Evolutionary conservation across 2,329 filamentous ascomycete genomes (phyloP).

Genomic region (Acarospora socialis): DNA sequence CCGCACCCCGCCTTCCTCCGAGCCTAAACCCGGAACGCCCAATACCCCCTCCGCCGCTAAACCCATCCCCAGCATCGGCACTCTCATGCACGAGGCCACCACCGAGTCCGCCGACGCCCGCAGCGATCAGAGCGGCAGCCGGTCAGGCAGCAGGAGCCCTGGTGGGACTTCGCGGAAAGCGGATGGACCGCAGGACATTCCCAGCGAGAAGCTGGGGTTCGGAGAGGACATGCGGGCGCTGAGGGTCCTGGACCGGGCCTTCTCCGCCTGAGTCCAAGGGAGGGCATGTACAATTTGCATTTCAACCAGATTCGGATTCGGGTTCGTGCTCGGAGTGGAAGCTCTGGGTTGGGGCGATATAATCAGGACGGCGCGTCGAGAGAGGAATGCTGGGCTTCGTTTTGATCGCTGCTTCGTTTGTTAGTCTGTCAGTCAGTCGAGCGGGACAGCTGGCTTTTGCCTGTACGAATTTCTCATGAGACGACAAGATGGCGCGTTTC

Average conservation of each 20-base stretch:
- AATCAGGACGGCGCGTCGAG: too few relatives aligned
- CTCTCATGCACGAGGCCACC: slow-evolving; percentile 23
- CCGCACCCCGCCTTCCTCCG: slow-evolving; percentile 2
- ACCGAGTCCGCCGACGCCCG: slow-evolving; percentile 15
- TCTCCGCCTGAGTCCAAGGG: too few relatives aligned
- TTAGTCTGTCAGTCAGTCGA: too few relatives aligned
- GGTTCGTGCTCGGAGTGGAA: too few relatives aligned
- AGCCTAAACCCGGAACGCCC: slow-evolving; percentile 1
- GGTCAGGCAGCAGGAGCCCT: slow-evolving; percentile 28
- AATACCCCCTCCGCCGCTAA: slow-evolving; percentile 11
- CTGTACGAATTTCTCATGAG: too few relatives aligned
- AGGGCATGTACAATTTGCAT: too few relatives aligned
- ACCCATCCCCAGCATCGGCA: slow-evolving; percentile 14
- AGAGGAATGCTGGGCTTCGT: too few relatives aligned
- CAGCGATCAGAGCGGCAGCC: slow-evolving; percentile 21
- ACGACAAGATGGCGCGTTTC: too few relatives aligned
- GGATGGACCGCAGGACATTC: slow-evolving; percentile 39
- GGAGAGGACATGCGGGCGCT: slow-evolving; percentile 52
- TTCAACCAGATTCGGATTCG: too few relatives aligned
- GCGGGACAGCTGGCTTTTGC: too few relatives aligned
- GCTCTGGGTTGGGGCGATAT: too few relatives aligned
- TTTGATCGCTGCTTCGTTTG: too few relatives aligned
- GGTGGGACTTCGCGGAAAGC: slow-evolving; percentile 18
- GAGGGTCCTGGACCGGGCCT: slow-evolving; percentile 47
- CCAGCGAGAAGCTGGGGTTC: slow-evolving; percentile 42